phyloP scores from a whole-genome alignment of 2,329 filamentous ascomycete species.

The Arthroderma sp. region DNA sequence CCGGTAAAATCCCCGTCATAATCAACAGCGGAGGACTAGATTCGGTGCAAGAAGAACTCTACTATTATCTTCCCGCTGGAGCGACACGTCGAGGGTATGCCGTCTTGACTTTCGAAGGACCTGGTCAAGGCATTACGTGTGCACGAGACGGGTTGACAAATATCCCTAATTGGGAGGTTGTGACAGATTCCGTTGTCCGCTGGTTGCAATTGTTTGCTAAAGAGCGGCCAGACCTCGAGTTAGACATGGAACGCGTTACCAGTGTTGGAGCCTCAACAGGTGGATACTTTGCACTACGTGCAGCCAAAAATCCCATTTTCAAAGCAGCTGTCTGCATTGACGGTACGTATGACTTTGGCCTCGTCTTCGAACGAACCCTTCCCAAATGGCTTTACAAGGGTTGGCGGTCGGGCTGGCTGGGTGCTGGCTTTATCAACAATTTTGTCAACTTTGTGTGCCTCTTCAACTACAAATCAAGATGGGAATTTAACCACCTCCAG shows the following conservation, averaged over 20 bases:
- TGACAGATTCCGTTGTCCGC: slow-evolving; percentile 22
- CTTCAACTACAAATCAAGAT: slow-evolving; percentile 14
- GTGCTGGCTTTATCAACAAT: slow-evolving; percentile 17
- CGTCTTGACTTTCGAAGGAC: slow-evolving; percentile 34
- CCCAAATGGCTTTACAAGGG: slow-evolving; percentile 11
- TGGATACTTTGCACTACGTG: slow-evolving; percentile 36
- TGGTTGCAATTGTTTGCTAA: slow-evolving; percentile 13
- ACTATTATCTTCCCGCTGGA: slow-evolving; percentile 18
- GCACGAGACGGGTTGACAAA: slow-evolving; percentile 17
- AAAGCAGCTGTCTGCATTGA: slow-evolving; percentile 33
- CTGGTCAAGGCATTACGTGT: slow-evolving; percentile 32
- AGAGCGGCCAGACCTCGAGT: slow-evolving; percentile 9
- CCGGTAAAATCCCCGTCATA: slow-evolving; percentile 24
- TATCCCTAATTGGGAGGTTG: slow-evolving; percentile 29
- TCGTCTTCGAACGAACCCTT: slow-evolving; percentile 16
- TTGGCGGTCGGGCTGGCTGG: slow-evolving; percentile 18
- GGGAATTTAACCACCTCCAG: slow-evolving; percentile 15
- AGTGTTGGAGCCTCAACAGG: slow-evolving; percentile 31
- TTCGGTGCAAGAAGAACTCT: slow-evolving; percentile 30
- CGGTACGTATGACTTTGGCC: slow-evolving; percentile 25
- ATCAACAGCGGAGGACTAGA: slow-evolving; percentile 27
- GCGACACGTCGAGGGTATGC: slow-evolving; percentile 29
- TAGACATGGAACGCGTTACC: slow-evolving; percentile 28
- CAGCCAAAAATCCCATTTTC: slow-evolving; percentile 29
- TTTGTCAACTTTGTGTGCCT: slow-evolving; percentile 9